Base-by-base conservation (phyloP, 2,329 filamentous ascomycete species). In the Colletotrichum orchidophilum region DNA sequence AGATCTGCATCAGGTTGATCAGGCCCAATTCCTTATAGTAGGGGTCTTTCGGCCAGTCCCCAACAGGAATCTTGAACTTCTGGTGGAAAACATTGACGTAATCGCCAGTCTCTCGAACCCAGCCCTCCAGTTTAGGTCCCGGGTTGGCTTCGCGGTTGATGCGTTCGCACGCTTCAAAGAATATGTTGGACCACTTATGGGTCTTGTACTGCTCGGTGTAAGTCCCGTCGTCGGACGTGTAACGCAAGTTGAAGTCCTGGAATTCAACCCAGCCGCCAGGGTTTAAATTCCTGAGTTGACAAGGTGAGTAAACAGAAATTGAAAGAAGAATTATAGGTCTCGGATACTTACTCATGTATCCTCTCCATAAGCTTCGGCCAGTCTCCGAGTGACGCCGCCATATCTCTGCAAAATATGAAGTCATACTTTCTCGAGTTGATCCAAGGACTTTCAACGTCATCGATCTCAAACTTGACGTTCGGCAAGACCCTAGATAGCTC, bases 401-500 rank as follows among this genome's bases (percentile, higher is more conserved):
- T 50, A 42, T 63, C 63, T 7, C 71, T 59, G 35, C 63, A 66
- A 33, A 80, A 80, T 74, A 83, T 78, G 72, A 75, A 80, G 71
- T 80, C 77, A 63, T 80, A 81, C 63, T 75, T 75, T 52, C 78
- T 75, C 6, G 52, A 4, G 76, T 80, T 81, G 73, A 82, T 78
- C 82, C 83, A 84, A 5, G 77, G 73, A 26, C 86, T 83, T 76
- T 90, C 88, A 31, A 88, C 87, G 76, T 93, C 90, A 76, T 93
- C 91, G 39, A 93, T 86, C 69, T 91, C 84, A 75, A 93, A 93
- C 70, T 87, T 85, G 67, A 91, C 88, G 74, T 92, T 93, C 27
- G 84, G 87, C 0, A 93, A 92, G 1, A 94, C 75, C 75, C 59
- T 68, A 18, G 11, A 13, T 35, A 13, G 27, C 5, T 1, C 4